phyloP scores from a whole-genome alignment of 768 basidiomycete species.

The Trametes elegans region DNA sequence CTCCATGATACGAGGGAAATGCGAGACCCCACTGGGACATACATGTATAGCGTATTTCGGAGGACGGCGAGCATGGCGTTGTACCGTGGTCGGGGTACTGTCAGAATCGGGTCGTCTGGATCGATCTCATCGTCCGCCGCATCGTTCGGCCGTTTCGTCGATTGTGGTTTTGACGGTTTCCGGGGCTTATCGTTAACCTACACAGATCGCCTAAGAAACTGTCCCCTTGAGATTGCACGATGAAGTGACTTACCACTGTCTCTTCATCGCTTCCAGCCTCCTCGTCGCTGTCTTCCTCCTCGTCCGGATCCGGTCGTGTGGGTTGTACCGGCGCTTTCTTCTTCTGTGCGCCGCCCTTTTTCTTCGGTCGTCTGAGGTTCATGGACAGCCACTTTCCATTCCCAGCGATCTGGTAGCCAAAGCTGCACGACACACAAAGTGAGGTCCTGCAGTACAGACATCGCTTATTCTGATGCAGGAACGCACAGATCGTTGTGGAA shows the following conservation, averaged over 20 bases:
- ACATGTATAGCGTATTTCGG: slow-evolving; percentile 86
- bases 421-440: slow-evolving; percentile 39
- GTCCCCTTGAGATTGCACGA: not conserved
- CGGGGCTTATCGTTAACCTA: not conserved
- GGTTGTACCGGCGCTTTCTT: slow-evolving; percentile 32
- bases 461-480: not conserved
- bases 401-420: slow-evolving; percentile 71
- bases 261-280: slow-evolving; percentile 25
- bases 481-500: slow-evolving; percentile 87
- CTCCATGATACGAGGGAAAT: not conserved
- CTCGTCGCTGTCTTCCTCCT: slow-evolving; percentile 21
- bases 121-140: slow-evolving; percentile 40
- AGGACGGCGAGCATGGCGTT: slow-evolving; percentile 88
- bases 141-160: not conserved
- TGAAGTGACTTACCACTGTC: slow-evolving; percentile 3
- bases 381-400: slow-evolving; percentile 80
- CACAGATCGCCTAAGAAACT: not conserved
- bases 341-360: slow-evolving; percentile 44
- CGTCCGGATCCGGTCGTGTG: slow-evolving; percentile 17
- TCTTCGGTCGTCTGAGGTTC: slow-evolving; percentile 65
- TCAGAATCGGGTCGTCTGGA: slow-evolving; percentile 56
- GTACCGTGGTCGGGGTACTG: slow-evolving; percentile 70
- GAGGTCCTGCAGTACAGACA: not conserved
- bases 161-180: not conserved
- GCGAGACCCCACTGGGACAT: too few relatives aligned